These are phyloP conservation scores for Aspergillus sp. DNA, from an alignment of 2,329 filamentous ascomycete genomes.

Conservation along the genomic window DNA sequence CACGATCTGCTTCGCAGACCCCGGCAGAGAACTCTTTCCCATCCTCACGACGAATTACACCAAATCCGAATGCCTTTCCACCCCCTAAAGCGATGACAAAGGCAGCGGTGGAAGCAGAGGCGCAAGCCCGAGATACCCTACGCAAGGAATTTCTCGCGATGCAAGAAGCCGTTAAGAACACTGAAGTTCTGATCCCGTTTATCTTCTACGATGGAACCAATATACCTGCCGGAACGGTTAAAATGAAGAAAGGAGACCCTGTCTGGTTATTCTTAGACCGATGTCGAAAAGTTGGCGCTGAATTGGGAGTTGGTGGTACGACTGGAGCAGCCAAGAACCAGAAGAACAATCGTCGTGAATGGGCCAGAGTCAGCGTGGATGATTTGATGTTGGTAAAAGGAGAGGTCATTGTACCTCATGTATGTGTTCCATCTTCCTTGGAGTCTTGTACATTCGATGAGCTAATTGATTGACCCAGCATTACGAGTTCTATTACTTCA, in stretches of 20 bases:
- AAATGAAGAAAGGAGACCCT: slow-evolving; percentile 87
- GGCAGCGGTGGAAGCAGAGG: slow-evolving; percentile 71
- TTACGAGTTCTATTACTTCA: slow-evolving; percentile 95
- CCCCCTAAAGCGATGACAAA: slow-evolving; percentile 75
- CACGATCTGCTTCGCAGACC: slow-evolving; percentile 34
- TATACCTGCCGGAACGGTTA: slow-evolving; percentile 75
- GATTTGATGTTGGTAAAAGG: slow-evolving; percentile 90
- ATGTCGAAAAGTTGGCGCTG: slow-evolving; percentile 83
- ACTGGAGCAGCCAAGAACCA: slow-evolving; percentile 39
- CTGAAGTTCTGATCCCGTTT: slow-evolving; percentile 87
- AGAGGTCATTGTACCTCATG: slow-evolving; percentile 88
- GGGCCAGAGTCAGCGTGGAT: slow-evolving; percentile 91
- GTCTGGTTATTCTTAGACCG: slow-evolving; percentile 92
- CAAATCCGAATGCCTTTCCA: slow-evolving; percentile 40
- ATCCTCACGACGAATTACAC: slow-evolving; percentile 31
- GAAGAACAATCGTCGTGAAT: slow-evolving; percentile 68
- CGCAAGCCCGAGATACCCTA: slow-evolving; percentile 67
- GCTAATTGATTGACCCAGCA: slow-evolving; percentile 55
- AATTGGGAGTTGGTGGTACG: slow-evolving; percentile 66
- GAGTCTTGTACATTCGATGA: not conserved
- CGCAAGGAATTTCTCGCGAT: slow-evolving; percentile 75
- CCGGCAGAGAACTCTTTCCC: slow-evolving; percentile 27
- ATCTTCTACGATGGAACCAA: slow-evolving; percentile 96
- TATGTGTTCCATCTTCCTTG: slow-evolving; percentile 46
- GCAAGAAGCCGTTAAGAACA: slow-evolving; percentile 82